Evolutionary conservation across 2,329 filamentous ascomycete species (phyloP).

Genomic region (Boeremia lycopersici): DNA sequence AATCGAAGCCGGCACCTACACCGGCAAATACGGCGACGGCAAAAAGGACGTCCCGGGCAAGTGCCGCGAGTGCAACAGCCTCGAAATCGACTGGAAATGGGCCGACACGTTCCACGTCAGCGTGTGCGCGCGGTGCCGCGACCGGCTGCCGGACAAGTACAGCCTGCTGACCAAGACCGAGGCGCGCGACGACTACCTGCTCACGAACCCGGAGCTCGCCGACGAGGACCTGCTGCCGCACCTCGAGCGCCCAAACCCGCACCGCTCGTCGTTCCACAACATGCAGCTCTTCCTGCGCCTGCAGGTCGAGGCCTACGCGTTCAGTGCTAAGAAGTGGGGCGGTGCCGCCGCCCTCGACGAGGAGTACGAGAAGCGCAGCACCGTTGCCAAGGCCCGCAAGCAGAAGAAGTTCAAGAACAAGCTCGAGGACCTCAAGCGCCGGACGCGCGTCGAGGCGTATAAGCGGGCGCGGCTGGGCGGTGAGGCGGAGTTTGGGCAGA

Average conservation of each 20-base stretch:
- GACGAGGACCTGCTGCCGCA: slow-evolving; percentile 87
- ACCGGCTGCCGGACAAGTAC: slow-evolving; percentile 89
- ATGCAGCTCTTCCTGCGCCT: slow-evolving; percentile 97
- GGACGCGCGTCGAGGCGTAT: slow-evolving; percentile 89
- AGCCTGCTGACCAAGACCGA: slow-evolving; percentile 96
- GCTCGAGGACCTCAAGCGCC: slow-evolving; percentile 87
- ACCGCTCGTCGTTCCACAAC: slow-evolving; percentile 95
- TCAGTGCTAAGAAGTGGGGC: slow-evolving; percentile 85
- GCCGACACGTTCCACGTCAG: slow-evolving; percentile 78
- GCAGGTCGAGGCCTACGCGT: slow-evolving; percentile 93
- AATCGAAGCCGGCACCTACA: slow-evolving; percentile 35
- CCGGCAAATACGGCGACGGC: slow-evolving; percentile 43
- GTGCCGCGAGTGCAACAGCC: slow-evolving; percentile 79
- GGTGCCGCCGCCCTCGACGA: slow-evolving; percentile 82
- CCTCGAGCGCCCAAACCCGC: slow-evolving; percentile 87
- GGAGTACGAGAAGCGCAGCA: slow-evolving; percentile 81
- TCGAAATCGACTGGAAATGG: slow-evolving; percentile 97
- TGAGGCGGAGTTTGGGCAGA: slow-evolving; percentile 72
- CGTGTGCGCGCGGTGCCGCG: slow-evolving; percentile 85
- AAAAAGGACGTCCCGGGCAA: slow-evolving; percentile 62
- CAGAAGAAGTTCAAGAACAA: slow-evolving; percentile 92
- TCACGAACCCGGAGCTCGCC: slow-evolving; percentile 93
- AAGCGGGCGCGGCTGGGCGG: slow-evolving; percentile 58
- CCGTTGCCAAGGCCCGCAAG: slow-evolving; percentile 81
- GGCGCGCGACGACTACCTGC: slow-evolving; percentile 89